Percentiles rank a stretch among this genome's conserved stretches.
Conservation (phyloP, 2,329 filamentous ascomycete genomes). For the Didymella arachidicola region DNA sequence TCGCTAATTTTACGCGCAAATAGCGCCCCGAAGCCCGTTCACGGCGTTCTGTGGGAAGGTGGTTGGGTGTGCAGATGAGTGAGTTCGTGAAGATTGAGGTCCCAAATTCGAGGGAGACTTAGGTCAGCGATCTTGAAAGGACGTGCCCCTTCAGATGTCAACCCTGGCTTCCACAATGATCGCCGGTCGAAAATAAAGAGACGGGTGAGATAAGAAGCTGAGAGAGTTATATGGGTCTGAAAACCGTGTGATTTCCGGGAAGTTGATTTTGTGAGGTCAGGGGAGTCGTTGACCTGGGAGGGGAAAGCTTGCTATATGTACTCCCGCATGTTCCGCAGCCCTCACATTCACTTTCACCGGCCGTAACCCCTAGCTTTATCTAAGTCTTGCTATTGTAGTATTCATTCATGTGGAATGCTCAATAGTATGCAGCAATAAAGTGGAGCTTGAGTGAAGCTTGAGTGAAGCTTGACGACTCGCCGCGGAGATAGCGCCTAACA, state of each 20-base stretch:
- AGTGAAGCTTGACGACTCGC: conserved; percentile 4
- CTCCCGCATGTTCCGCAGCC: conserved; percentile 21
- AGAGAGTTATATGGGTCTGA: neutral
- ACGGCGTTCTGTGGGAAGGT: conserved; percentile 40
- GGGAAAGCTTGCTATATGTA: conserved; percentile 14
- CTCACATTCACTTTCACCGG: conserved; percentile 24
- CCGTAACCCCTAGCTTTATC: neutral
- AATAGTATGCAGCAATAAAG: neutral
- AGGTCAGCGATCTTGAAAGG: conserved; percentile 23
- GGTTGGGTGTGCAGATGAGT: conserved; percentile 34
- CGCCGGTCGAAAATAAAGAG: conserved; percentile 11
- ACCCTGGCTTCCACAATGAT: conserved; percentile 26
- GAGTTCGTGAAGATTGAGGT: conserved; percentile 31
- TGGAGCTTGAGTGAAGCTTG: neutral
- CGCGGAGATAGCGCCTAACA: conserved; percentile 1
- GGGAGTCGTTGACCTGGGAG: conserved; percentile 10
- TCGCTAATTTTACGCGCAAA: conserved; percentile 36
- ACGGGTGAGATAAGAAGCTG: neutral
- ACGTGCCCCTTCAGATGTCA: conserved; percentile 25
- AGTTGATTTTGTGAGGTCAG: conserved; percentile 19
- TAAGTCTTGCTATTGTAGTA: neutral
- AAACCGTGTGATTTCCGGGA: conserved; percentile 3
- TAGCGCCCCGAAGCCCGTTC: conserved; percentile 38
- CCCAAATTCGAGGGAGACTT: conserved; percentile 32
- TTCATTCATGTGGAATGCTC: neutral